phyloP scores from a whole-genome alignment of 2,329 filamentous ascomycete genomes.

The Periglandula ipomoeae region DNA sequence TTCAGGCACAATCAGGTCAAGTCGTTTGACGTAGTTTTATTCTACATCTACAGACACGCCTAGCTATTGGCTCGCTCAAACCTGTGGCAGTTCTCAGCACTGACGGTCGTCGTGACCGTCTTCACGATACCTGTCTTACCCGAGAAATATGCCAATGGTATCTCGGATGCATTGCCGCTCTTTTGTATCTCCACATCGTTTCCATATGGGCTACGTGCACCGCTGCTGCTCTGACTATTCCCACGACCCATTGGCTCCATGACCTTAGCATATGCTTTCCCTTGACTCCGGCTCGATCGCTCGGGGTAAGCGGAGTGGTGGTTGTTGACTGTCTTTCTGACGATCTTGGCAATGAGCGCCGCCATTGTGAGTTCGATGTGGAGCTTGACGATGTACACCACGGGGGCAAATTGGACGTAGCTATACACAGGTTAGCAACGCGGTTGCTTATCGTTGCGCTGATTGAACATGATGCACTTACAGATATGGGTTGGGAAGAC shows the following conservation, averaged over 20 bases:
- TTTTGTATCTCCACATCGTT: constrained; percentile 7
- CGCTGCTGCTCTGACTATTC: not conserved
- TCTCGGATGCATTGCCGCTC: not conserved
- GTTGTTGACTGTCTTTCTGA: not conserved
- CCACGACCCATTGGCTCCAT: too few relatives aligned
- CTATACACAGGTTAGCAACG: constrained; percentile 11
- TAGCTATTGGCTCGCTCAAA: too few relatives aligned
- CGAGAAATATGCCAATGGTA: not conserved
- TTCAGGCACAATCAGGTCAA: too few relatives aligned
- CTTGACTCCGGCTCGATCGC: not conserved
- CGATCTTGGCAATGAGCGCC: constrained; percentile 35
- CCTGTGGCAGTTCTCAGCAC: not conserved
- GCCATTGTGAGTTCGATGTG: constrained; percentile 46
- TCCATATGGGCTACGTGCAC: not conserved
- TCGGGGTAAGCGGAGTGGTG: not conserved
- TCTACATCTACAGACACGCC: too few relatives aligned
- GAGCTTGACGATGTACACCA: constrained; percentile 43
- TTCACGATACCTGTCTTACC: not conserved
- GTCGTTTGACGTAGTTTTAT: too few relatives aligned
- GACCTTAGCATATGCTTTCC: not conserved
- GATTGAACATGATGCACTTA: constrained; percentile 5
- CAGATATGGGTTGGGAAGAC: constrained; percentile 9
- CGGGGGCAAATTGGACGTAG: constrained; percentile 39
- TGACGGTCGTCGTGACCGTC: constrained; percentile 1
- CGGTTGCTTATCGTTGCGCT: constrained; percentile 2